Evolutionary conservation across 305 asterid genomes (phyloP), one percentile per base, ranked within the genome.

Genomic region (Plantago rigida): DNA sequence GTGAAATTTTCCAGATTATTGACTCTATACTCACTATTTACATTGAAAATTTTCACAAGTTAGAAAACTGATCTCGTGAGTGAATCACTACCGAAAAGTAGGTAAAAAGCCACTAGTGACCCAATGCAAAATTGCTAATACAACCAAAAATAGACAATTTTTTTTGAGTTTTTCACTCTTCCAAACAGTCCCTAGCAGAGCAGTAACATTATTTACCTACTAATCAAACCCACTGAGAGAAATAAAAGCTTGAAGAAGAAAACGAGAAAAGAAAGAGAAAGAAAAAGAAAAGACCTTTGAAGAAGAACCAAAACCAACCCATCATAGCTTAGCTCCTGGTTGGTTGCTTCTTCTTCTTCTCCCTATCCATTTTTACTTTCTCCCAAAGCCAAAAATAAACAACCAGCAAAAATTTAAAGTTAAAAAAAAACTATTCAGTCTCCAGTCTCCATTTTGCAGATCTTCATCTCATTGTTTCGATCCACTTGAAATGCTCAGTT

Each of bases 301-400:
- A 31, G 7, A 3, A 5, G 39, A 31, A 5, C 0, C 39, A 31
- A 31, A 31, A 31, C 6, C 0, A 31, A 31, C 39, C 39, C 39
- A 22, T 22, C 26, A 22, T 22, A 22, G 26, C 26, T 22, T 41
- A 28, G 9, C 45, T 68, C 51, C 71, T 63, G 74, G 70, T 46
- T 80, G 71, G 76, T 72, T 75, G 76, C 75, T 55, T 68, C 82
- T 52, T 31, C 39, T 31, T 31, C 39, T 31, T 5, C 39, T 31
- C 39, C 17, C 57, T 52, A 52, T 52, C 57, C 57, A 52, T 52
- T 52, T 52, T 52, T 26, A 51, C 56, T 51, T 22, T 51, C 56
- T 12, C 31, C 9, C 3, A 17, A 64, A 29, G 9, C 55, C 59
- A 41, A 64, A 56, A 64, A 59, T 54, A 13, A 26, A 29, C 47